A percentile compares a stretch with the other conserved stretches of the same genome.
phyloP scores from a whole-genome alignment of 2,329 filamentous ascomycete species.

The Sporothrix dimorphospora region DNA sequence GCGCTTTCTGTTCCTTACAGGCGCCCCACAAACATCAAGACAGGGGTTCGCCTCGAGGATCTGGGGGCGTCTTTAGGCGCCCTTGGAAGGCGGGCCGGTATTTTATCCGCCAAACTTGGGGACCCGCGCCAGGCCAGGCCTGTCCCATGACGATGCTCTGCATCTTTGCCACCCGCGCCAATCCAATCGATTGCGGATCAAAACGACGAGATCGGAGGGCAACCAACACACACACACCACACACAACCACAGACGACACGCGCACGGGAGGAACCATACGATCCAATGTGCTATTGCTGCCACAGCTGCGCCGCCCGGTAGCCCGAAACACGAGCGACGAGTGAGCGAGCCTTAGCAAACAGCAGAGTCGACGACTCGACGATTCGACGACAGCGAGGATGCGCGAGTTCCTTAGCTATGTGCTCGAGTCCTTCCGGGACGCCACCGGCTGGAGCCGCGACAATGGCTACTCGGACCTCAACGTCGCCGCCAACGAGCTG shows the following conservation, averaged over 20 bases:
- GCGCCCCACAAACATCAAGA: not conserved
- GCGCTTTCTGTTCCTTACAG: not conserved
- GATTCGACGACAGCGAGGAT: slow-evolving; percentile 50
- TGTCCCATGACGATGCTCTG: slow-evolving; percentile 14
- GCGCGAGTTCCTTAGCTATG: slow-evolving; percentile 97
- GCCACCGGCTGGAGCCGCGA: slow-evolving; percentile 87
- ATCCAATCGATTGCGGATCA: slow-evolving; percentile 8
- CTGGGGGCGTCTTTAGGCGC: not conserved
- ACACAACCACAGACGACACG: not conserved
- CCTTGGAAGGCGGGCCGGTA: slow-evolving; percentile 1
- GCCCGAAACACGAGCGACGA: not conserved
- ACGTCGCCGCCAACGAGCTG: slow-evolving; percentile 79
- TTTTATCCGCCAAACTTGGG: slow-evolving; percentile 15
- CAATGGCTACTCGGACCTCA: slow-evolving; percentile 88
- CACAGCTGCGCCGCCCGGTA: slow-evolving; percentile 16
- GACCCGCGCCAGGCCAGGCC: not conserved
- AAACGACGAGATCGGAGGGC: not conserved
- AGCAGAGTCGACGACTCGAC: not conserved
- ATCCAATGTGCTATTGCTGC: slow-evolving; percentile 19
- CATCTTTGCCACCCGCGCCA: not conserved
- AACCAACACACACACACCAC: not conserved
- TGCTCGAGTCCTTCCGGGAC: slow-evolving; percentile 87
- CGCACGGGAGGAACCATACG: not conserved
- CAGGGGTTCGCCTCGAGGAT: not conserved
- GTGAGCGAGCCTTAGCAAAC: not conserved